Conservation (phyloP, 2,329 filamentous ascomycete genomes). For the Pseudogymnoascus sp. region DNA sequence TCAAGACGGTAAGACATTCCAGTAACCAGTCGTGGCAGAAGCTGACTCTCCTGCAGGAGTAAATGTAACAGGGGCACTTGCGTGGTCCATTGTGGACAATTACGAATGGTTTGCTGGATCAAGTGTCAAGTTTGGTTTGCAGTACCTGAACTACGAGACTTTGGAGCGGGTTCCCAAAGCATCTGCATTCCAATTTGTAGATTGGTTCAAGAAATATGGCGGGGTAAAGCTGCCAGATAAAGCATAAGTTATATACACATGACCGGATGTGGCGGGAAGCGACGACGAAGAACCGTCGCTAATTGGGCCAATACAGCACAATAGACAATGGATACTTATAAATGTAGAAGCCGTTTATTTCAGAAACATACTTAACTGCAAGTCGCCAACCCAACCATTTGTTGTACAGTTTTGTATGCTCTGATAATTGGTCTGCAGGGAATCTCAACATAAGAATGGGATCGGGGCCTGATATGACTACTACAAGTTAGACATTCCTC, state of each 20-base stretch:
- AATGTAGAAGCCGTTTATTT: background rate
- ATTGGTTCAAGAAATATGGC: slow-evolving; percentile 32
- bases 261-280: background rate
- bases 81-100: slow-evolving; percentile 36
- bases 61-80: slow-evolving; percentile 36
- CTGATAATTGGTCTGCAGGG: background rate
- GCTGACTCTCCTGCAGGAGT: slow-evolving; percentile 17
- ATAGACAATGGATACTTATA: background rate
- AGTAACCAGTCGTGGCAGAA: background rate
- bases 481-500: background rate
- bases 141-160: slow-evolving; percentile 37
- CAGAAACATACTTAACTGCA: background rate
- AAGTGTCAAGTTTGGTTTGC: slow-evolving; percentile 33
- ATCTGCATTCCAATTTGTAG: slow-evolving; percentile 35
- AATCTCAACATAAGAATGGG: background rate
- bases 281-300: background rate
- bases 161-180: slow-evolving; percentile 36
- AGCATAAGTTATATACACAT: background rate
- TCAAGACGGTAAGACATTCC: slow-evolving; percentile 25
- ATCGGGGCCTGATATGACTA: background rate
- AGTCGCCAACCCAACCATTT: background rate
- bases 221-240: background rate
- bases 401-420: background rate
- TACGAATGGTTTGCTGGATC: slow-evolving; percentile 34
- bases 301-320: background rate